These are phyloP conservation scores for Euphorbia celastroides DNA, from an alignment of 441 rosid species.

Conservation along the genomic window DNA sequence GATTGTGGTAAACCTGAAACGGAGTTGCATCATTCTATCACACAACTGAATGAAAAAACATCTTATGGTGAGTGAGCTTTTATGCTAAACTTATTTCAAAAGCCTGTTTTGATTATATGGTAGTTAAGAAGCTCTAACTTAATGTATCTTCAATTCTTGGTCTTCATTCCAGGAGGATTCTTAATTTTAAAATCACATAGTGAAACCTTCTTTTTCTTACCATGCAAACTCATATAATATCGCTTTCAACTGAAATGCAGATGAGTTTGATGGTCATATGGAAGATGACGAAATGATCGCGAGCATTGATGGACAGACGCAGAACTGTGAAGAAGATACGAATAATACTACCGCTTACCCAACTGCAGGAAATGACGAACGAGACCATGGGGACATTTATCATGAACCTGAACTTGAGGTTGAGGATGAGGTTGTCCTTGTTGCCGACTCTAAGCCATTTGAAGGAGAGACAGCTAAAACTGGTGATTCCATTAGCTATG, in stretches of 20 bases:
- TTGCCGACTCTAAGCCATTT: conserved; percentile 7
- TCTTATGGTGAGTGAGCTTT: conserved; percentile 12
- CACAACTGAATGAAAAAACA: not conserved
- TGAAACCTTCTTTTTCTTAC: not conserved
- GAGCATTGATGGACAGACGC: not conserved
- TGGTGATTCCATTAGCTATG: conserved; percentile 10
- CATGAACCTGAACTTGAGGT: too few species aligned
- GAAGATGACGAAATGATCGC: not conserved
- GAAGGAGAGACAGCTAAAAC: conserved; percentile 6
- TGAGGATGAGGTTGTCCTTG: conserved; percentile 6
- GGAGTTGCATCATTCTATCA: not conserved
- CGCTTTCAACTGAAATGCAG: not conserved
- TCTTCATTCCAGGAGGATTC: not conserved
- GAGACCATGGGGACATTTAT: conserved; percentile 7
- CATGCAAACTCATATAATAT: not conserved
- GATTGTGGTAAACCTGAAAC: conserved; percentile 10
- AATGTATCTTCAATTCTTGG: not conserved
- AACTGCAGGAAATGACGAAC: conserved; percentile 9
- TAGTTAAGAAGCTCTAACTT: not conserved
- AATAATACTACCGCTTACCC: conserved; percentile 9
- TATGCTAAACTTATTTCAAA: not conserved
- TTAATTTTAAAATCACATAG: not conserved
- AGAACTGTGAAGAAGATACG: not conserved
- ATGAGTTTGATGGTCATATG: not conserved
- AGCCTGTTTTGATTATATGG: not conserved